Evolutionary conservation across 192 early-diverging fungal species (phyloP).

Genomic region (Dispira simplex): DNA sequence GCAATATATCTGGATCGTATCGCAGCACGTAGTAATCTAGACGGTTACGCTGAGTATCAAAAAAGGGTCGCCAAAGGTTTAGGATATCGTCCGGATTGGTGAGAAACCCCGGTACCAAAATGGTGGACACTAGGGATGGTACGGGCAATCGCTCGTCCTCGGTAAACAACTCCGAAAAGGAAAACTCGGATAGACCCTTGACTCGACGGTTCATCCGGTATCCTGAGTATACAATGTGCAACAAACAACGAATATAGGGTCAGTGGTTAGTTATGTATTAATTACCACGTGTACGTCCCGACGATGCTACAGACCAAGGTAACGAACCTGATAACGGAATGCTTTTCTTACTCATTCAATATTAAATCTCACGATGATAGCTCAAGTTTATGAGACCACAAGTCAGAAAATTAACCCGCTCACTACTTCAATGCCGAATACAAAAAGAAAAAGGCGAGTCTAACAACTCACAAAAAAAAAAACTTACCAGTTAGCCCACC

Average conservation of each 20-base stretch:
- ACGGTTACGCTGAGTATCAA: slow-evolving; percentile 13
- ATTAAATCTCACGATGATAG: too few relatives aligned
- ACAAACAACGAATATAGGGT: neutral
- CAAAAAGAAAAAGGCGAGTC: neutral
- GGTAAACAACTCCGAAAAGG: slow-evolving; percentile 17
- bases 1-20: slow-evolving; percentile 29
- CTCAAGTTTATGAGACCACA: too few relatives aligned
- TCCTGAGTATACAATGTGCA: neutral
- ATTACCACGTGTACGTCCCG: too few relatives aligned
- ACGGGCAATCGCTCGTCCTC: neutral
- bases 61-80: slow-evolving; percentile 18
- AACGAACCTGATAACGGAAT: neutral
- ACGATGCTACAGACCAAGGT: neutral
- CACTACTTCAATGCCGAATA: neutral
- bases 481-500: slow-evolving; percentile 26
- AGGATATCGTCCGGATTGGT: slow-evolving; percentile 15
- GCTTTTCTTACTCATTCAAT: neutral
- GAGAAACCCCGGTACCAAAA: slow-evolving; percentile 32
- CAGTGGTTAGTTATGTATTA: too few relatives aligned
- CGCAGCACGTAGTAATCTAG: slow-evolving; percentile 31
- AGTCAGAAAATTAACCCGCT: too few relatives aligned
- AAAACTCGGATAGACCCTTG: slow-evolving; percentile 25
- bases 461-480: neutral
- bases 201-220: slow-evolving; percentile 21
- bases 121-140: slow-evolving; percentile 25